Evolutionary conservation across 306 rosid species (phyloP).

Genomic region (Malus fusca): DNA sequence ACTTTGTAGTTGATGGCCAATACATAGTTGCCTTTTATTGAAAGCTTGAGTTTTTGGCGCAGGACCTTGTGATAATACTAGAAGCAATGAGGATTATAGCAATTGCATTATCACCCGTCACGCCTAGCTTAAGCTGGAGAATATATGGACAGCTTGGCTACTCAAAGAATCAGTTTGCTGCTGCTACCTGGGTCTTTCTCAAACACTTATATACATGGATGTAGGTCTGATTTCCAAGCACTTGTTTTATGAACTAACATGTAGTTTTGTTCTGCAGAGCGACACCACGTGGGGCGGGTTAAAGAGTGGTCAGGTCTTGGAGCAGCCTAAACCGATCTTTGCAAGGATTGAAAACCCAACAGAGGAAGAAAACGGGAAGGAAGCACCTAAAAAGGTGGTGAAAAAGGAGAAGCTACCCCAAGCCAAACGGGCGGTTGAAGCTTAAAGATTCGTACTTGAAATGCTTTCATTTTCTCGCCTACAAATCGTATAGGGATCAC

Average conservation of each 20-base stretch:
- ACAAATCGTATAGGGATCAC: background rate
- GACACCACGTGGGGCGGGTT: constrained; percentile 92
- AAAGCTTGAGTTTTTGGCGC: constrained; percentile 23
- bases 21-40: background rate
- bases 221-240: constrained; percentile 1
- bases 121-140: constrained; percentile 81
- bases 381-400: constrained; percentile 27
- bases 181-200: constrained; percentile 73
- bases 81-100: constrained; percentile 86
- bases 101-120: constrained; percentile 61
- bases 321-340: constrained; percentile 72
- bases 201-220: constrained; percentile 8
- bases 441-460: constrained; percentile 20
- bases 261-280: constrained; percentile 36
- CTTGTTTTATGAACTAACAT: constrained; percentile 23
- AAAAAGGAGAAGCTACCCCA: constrained; percentile 46
- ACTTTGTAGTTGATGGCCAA: constrained; percentile 5
- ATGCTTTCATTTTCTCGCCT: background rate
- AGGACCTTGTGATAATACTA: constrained; percentile 90
- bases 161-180: constrained; percentile 65
- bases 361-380: constrained; percentile 33
- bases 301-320: constrained; percentile 77
- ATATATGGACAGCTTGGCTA: constrained; percentile 81
- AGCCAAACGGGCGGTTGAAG: constrained; percentile 53
- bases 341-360: constrained; percentile 66